Base-by-base conservation (phyloP, 2,329 filamentous ascomycete genomes). In the Monosporascus sp. region DNA sequence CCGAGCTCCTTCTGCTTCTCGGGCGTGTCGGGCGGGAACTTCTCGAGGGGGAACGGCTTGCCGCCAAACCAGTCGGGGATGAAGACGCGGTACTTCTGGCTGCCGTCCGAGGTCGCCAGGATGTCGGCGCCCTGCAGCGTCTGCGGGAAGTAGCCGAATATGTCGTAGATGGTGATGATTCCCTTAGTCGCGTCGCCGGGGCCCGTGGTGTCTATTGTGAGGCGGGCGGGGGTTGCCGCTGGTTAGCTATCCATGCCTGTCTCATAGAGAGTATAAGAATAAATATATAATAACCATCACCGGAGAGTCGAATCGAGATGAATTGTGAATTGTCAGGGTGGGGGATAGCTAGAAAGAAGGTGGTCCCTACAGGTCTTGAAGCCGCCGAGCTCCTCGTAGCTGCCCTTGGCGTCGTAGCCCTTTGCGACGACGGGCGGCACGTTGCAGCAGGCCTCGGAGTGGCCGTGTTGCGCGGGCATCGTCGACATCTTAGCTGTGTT, bases 51-150 rank as follows among this genome's bases (percentile, higher is more conserved):
- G 63, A 72, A 73, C 2, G 89, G 87, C 59, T 82, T 78, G 68
- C 89, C 91, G 55, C 88, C 81, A 75, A 96, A 96, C 79, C 89
- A 93, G 73, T 97, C 92, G 27, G 92, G 92, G 58, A 97, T 92
- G 72, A 92, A 91, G 60, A 96, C 89, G 61, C 84, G 85, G 76
- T 95, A 94, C 65, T 88, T 83, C 68, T 74, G 81, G 71, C 73
- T 79, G 69, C 74, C 65, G 62, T 81, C 76, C 55, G 76, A 74
- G 46, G 72, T 73, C 45, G 82, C 76, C 24, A 87, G 73, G 60
- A 83, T 88, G 62, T 90, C 86, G 57, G 84, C 83, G 24, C 85
- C 86, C 68, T 89, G 85, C 11, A 88, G 57, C 3, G 85, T 85
- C 70, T 89, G 86, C 24, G 82, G 79, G 64, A 81, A 87, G 78